Evolutionary conservation across 768 basidiomycete species (phyloP).

Genomic region (Boletus bicolor): DNA sequence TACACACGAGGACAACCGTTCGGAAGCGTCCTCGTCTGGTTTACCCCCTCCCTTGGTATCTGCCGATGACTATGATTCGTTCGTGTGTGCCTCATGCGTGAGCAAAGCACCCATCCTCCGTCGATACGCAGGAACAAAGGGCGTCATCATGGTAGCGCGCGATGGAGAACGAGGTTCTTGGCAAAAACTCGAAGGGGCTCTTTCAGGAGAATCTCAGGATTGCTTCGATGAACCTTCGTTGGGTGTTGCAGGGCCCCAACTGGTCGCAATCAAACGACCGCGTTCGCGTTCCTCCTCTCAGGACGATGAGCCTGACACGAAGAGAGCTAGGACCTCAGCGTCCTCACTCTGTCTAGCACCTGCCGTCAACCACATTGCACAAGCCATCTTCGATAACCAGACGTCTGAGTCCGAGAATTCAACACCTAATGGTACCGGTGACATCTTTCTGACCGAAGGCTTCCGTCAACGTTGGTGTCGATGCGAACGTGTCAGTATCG

Average conservation of each 20-base stretch:
- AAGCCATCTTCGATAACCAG: constrained; percentile 37
- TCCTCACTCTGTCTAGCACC: constrained; percentile 55
- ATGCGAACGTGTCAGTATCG: constrained; percentile 51
- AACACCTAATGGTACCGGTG: constrained; percentile 52
- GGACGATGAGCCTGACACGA: constrained; percentile 38
- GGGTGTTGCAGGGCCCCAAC: constrained; percentile 27
- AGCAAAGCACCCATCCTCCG: constrained; percentile 47
- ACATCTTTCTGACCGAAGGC: constrained; percentile 70
- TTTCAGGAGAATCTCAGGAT: neutral
- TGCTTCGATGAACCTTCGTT: constrained; percentile 14
- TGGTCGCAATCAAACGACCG: constrained; percentile 42
- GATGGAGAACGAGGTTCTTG: constrained; percentile 45
- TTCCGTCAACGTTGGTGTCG: constrained; percentile 81
- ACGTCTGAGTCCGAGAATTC: constrained; percentile 15
- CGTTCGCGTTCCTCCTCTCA: constrained; percentile 25
- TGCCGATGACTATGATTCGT: constrained; percentile 68
- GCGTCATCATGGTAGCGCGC: constrained; percentile 65
- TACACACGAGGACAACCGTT: constrained; percentile 46
- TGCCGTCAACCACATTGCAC: constrained; percentile 42
- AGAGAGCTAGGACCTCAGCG: constrained; percentile 40
- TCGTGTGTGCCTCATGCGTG: constrained; percentile 75
- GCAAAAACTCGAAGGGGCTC: constrained; percentile 44
- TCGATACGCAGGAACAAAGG: constrained; percentile 65
- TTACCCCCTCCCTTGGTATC: constrained; percentile 68
- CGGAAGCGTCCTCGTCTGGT: constrained; percentile 60